Base-by-base conservation (phyloP, 176 grass and related monocot species). In the Raddia distichophylla region DNA sequence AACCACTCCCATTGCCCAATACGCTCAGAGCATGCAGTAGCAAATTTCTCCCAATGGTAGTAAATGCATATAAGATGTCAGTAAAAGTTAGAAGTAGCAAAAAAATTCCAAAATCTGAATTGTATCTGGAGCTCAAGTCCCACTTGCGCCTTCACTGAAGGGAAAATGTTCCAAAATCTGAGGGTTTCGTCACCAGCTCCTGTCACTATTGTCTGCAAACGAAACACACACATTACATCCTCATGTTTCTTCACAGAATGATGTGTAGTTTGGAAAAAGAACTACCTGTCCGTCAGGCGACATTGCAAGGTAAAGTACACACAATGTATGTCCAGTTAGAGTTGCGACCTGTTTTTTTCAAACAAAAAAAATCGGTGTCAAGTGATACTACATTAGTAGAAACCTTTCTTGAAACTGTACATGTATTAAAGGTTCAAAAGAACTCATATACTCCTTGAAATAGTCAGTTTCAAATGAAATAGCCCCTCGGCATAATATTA, bases 111-210 rank as follows among this genome's bases (percentile, higher is more conserved):
- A 77, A 45, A 27, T 19, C 58, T 7, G 35, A 80, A 71, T 69
- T 69, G 6, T 8, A 61, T 61, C 60, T 33, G 9, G 46, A 73
- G 2, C 52, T 53, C n/a, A 54, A 11, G 3, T 37, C 71, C 40
- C 90, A 95, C 96, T 73, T 86, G 91, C 2, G 90, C 73, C 83
- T 95, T 99, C 77, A 87, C 69, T 8, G 91, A 94, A 73, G 96
- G 96, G 79, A 99, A 99, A 32, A 99, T 89, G 79, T 95, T 99
- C 93, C 93, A 99, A 74, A 98, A 99, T 79, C 96, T 86, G 10
- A 98, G 84, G 56, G 96, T 98, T 82, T 98, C 96, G 1, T 98
- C 96, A 0, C 96, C 93, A 0, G 96, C 96, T 69, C 93, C 96
- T 17, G 96, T 98, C 74, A 95, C 96, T 88, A 98, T 91, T 32